phyloP scores from a whole-genome alignment of 1,139 yeast genomes.

The Candida anutae region DNA sequence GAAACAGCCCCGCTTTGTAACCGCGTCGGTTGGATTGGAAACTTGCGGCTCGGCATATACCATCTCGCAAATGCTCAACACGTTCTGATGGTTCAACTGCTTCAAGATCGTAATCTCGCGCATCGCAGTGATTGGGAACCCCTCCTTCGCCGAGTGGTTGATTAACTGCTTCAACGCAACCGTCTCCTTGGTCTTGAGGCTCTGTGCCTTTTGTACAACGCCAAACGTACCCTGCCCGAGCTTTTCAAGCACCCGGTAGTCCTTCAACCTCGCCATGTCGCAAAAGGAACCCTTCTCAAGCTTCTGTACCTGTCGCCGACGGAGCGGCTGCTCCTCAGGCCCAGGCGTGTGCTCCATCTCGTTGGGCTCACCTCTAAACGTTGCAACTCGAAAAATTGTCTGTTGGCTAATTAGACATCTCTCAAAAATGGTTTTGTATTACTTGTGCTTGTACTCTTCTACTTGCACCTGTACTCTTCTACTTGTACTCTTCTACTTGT shows the following conservation, averaged over 20 bases:
- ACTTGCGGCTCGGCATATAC: conserved; percentile 55
- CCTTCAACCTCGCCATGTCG: conserved; percentile 26
- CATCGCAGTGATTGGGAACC: conserved; percentile 93
- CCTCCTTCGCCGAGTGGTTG: conserved; percentile 78
- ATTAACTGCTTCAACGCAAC: conserved; percentile 70
- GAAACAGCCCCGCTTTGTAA: conserved; percentile 45
- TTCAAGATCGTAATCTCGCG: conserved; percentile 85
- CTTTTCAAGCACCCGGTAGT: conserved; percentile 29
- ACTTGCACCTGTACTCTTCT: no score
- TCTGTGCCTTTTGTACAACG: conserved; percentile 38
- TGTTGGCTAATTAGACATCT: no score
- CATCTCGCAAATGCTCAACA: conserved; percentile 77
- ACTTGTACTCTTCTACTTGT: no score
- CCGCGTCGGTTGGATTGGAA: conserved; percentile 21
- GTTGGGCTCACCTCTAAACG: no score
- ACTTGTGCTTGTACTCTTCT: no score
- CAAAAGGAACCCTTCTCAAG: conserved; percentile 4
- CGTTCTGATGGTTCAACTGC: conserved; percentile 58
- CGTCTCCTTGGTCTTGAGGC: conserved; percentile 18
- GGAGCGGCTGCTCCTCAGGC: neutral
- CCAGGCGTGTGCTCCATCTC: no score
- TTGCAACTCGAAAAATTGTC: no score
- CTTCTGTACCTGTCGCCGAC: conserved; percentile 2
- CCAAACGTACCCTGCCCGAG: conserved; percentile 45
- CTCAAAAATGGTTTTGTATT: no score